Evolutionary conservation across 192 early-diverging fungal species (phyloP).

Genomic region (Coemansia erecta): DNA sequence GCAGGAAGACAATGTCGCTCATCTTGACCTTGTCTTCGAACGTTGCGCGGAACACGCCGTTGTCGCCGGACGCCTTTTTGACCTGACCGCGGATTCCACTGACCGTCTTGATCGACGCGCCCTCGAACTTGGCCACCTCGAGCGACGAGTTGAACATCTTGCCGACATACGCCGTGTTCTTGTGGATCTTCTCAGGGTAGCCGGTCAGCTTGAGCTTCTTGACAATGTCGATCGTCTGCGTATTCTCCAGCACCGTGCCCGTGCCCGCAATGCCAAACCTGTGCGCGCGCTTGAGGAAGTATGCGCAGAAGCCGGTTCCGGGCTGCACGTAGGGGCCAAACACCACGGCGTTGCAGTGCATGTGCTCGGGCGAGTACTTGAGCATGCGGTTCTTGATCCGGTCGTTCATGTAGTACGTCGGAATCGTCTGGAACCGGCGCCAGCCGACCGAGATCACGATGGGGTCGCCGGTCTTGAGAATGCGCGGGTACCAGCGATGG

Average conservation of each 20-base stretch:
- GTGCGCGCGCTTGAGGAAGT: constrained; percentile 61
- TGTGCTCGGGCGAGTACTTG: constrained; percentile 99
- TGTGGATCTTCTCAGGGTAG: constrained; percentile 89
- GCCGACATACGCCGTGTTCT: constrained; percentile 96
- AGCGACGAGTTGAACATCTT: constrained; percentile 97
- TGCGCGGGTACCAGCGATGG: constrained; percentile 95
- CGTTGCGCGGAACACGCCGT: constrained; percentile 92
- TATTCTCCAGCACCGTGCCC: constrained; percentile 91
- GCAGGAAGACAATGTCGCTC: constrained; percentile 97
- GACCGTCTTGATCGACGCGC: constrained; percentile 93
- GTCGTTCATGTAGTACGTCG: constrained; percentile 90
- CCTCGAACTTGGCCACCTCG: constrained; percentile 98
- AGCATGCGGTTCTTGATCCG: constrained; percentile 95
- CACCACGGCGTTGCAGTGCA: constrained; percentile 97
- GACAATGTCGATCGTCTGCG: constrained; percentile 90
- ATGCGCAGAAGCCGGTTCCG: constrained; percentile 94
- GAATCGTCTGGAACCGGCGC: constrained; percentile 97
- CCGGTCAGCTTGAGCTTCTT: constrained; percentile 99
- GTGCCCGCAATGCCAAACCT: constrained; percentile 96
- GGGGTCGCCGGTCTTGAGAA: constrained; percentile 97
- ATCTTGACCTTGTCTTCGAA: constrained; percentile 98
- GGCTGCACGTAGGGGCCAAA: constrained; percentile 95
- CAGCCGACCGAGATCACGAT: constrained; percentile 97
- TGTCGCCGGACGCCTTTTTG: constrained; percentile 86
- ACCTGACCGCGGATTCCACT: constrained; percentile 97